phyloP scores from a whole-genome alignment of 2,329 filamentous ascomycete species.

The Aspergillus japonicus region DNA sequence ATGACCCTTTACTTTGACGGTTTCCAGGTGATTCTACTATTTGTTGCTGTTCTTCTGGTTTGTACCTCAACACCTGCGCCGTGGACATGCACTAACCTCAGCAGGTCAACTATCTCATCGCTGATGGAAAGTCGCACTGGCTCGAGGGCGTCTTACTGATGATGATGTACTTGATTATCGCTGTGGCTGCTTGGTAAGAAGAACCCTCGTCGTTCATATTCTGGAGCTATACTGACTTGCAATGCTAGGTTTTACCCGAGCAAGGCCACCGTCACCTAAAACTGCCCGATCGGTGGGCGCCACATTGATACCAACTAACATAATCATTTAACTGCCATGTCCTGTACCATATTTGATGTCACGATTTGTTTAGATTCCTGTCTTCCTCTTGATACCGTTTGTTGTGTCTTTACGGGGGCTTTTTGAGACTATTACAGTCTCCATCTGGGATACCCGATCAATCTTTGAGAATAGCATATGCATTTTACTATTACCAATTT shows the following conservation, averaged over 20 bases:
- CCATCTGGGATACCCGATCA: too few relatives aligned
- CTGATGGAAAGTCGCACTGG: constrained; percentile 59
- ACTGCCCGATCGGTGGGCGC: too few relatives aligned
- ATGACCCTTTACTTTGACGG: constrained; percentile 82
- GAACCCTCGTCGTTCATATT: background rate
- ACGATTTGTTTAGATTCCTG: background rate
- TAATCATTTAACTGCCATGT: background rate
- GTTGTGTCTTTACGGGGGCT: too few relatives aligned
- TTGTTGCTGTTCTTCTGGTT: constrained; percentile 53
- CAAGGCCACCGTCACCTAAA: background rate
- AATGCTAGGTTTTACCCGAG: constrained; percentile 11
- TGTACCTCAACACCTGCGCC: constrained; percentile 4
- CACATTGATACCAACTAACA: background rate
- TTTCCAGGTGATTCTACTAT: constrained; percentile 74
- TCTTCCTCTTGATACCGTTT: background rate
- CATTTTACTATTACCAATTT: too few relatives aligned
- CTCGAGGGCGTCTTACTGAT: constrained; percentile 62
- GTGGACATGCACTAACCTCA: constrained; percentile 8
- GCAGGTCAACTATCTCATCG: constrained; percentile 63
- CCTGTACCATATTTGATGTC: background rate
- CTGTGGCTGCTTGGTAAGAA: constrained; percentile 56
- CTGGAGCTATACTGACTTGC: background rate
- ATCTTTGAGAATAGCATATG: background rate
- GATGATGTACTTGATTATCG: constrained; percentile 62
- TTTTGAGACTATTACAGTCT: too few relatives aligned